Evolutionary conservation across 805 yeast species (phyloP).

Genomic region (Metschnikowia reukaufii): DNA sequence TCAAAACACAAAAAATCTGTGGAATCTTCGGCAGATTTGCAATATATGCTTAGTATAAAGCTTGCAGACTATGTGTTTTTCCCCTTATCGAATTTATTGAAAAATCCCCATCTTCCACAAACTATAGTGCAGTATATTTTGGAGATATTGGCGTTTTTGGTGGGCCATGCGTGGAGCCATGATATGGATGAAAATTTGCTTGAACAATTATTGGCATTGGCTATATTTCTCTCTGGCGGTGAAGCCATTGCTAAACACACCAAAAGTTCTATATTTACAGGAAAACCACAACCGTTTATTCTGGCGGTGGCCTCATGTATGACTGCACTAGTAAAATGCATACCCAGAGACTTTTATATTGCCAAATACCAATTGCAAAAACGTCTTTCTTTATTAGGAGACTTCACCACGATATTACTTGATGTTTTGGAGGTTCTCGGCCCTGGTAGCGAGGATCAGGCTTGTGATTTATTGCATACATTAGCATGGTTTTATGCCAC

Average conservation of each 20-base stretch:
- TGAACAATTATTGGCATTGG: conserved; percentile 39
- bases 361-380: conserved; percentile 13
- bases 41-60: conserved; percentile 29
- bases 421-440: conserved; percentile 18
- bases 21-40: not conserved
- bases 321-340: conserved; percentile 14
- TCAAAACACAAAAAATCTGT: not conserved
- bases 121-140: conserved; percentile 25
- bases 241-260: conserved; percentile 1
- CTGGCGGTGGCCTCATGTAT: conserved; percentile 19
- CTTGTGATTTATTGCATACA: conserved; percentile 6
- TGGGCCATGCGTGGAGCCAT: conserved; percentile 31
- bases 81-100: conserved; percentile 36
- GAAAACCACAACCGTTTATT: conserved; percentile 20
- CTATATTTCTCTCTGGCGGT: conserved; percentile 25
- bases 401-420: conserved; percentile 27
- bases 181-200: conserved; percentile 24
- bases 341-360: conserved; percentile 24
- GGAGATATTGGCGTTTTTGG: conserved; percentile 29
- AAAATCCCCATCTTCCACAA: conserved; percentile 26
- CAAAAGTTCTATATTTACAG: conserved; percentile 4
- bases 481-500: conserved; percentile 17
- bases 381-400: conserved; percentile 30
- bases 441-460: not conserved
- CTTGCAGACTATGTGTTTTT: conserved; percentile 44